Evolutionary conservation across 129 eudicot genomes (phyloP).

Genomic region (Chrysanthemum seticuspe): DNA sequence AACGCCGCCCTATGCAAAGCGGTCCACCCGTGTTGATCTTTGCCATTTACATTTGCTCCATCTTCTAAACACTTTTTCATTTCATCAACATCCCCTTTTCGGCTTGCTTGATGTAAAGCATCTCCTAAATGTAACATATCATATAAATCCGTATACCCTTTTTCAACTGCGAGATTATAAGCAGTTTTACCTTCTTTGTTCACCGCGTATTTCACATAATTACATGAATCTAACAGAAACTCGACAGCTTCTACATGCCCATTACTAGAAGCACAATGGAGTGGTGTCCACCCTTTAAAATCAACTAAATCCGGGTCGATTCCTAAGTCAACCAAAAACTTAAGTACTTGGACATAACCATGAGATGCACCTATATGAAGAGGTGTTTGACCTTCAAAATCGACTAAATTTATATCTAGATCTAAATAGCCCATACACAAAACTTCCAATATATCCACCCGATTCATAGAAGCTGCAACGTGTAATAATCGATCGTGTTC

Average conservation of each 20-base stretch:
- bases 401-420: conserved; percentile 45
- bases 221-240: conserved; percentile 35
- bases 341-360: conserved; percentile 49
- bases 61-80: conserved; percentile 47
- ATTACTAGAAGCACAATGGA: conserved; percentile 50
- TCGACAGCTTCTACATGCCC: conserved; percentile 56
- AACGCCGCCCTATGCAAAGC: conserved; percentile 71
- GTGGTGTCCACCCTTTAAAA: conserved; percentile 48
- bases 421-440: conserved; percentile 55
- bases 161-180: conserved; percentile 55
- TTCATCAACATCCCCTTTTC: conserved; percentile 44
- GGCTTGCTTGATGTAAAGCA: conserved; percentile 52
- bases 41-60: conserved; percentile 63
- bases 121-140: conserved; percentile 52
- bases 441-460: conserved; percentile 62
- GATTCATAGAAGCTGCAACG: conserved; percentile 45
- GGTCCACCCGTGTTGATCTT: conserved; percentile 86
- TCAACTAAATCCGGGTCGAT: conserved; percentile 48
- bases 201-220: conserved; percentile 45
- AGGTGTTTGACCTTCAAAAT: conserved; percentile 55
- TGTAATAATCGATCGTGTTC: conserved; percentile 50
- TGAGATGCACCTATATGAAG: conserved; percentile 61
- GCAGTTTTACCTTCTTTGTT: conserved; percentile 67
- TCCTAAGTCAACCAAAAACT: conserved; percentile 59
- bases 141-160: conserved; percentile 40